Evolutionary conservation across 1,139 yeast species (phyloP), one percentile per base, ranked within the genome.

Genomic region (Debaryomyces sp.): DNA sequence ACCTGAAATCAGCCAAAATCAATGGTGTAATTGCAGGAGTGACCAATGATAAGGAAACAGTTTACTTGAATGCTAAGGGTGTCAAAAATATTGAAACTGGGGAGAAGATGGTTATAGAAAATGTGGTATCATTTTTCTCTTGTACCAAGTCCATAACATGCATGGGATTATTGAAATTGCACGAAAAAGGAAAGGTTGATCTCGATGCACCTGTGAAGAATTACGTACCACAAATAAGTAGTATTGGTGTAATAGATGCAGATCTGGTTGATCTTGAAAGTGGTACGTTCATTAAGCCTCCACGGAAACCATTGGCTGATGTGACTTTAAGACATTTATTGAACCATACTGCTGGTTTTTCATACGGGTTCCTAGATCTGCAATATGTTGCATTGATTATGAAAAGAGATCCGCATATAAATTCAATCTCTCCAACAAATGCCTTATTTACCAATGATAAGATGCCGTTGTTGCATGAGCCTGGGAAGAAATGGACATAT

Each of bases 331-430:
- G 78, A 50, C 78, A 77, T 51, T 71, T 82, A 47, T 62, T 82
- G 40, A 62, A 75, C 2, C 84, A 82, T 55, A 80, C 82, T 1
- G 67, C 83, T 2, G 85, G 85, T 0, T 73, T 80, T 45, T 69
- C 78, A 2, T 80, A 80, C 61, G 68, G 74, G 1, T 78, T 78
- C 55, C 66, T 77, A 48, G 68, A 68, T 53, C 59, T 61, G 4
- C 71, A 64, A 43, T 67, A 66, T 51, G 50, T 54, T 37, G 50
- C 56, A 9, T 61, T 69, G 42, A 54, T 53, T 17, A 53, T 56
- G 43, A 59, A 58, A 44, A 35, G 38, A 35, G 60, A 57, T 54
- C 57, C 48, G n/a, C 54, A 57, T 22, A 49, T 56, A 15, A 62
- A 63, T 49, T 58, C 62, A 1, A 44, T 62, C 12, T 55, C 59